These are phyloP conservation scores for Conringia planisiliqua DNA, from an alignment of 345 rosid genomes.

Conservation along the genomic window DNA sequence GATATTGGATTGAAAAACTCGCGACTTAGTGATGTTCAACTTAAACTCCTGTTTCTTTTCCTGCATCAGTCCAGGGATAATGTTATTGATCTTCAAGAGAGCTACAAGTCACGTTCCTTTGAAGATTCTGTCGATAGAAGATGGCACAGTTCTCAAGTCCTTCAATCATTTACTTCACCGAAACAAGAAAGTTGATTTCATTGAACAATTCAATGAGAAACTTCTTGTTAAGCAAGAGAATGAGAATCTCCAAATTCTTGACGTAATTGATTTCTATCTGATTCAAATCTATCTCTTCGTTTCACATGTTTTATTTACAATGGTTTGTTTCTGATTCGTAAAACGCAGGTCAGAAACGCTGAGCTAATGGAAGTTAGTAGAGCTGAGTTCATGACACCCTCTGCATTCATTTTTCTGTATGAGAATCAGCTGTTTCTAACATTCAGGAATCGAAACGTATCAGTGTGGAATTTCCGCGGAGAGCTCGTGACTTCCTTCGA, in stretches of 20 bases:
- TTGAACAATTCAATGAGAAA: slow-evolving; percentile 96
- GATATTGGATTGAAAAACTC: background rate
- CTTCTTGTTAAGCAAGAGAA: slow-evolving; percentile 98
- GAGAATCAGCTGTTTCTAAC: slow-evolving; percentile 95
- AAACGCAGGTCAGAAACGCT: slow-evolving; percentile 67
- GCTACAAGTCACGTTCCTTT: slow-evolving; percentile 74
- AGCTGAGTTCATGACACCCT: slow-evolving; percentile 88
- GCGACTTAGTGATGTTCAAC: background rate
- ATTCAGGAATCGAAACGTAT: slow-evolving; percentile 77
- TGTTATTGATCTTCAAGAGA: slow-evolving; percentile 89
- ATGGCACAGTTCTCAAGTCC: slow-evolving; percentile 90
- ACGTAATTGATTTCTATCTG: slow-evolving; percentile 42
- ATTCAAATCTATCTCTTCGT: background rate
- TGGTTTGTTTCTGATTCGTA: background rate
- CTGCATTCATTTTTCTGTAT: slow-evolving; percentile 89
- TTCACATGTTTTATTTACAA: background rate
- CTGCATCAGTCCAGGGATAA: slow-evolving; percentile 81
- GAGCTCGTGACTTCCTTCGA: slow-evolving; percentile 98
- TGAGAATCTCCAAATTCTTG: slow-evolving; percentile 97
- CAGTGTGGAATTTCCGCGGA: slow-evolving; percentile 96
- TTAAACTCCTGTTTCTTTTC: background rate
- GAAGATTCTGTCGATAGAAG: slow-evolving; percentile 91
- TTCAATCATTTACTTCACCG: slow-evolving; percentile 90
- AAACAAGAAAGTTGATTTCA: slow-evolving; percentile 96
- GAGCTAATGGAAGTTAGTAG: slow-evolving; percentile 78